Conservation (phyloP, 805 yeast genomes). For the Clavispora vitiphila region DNA sequence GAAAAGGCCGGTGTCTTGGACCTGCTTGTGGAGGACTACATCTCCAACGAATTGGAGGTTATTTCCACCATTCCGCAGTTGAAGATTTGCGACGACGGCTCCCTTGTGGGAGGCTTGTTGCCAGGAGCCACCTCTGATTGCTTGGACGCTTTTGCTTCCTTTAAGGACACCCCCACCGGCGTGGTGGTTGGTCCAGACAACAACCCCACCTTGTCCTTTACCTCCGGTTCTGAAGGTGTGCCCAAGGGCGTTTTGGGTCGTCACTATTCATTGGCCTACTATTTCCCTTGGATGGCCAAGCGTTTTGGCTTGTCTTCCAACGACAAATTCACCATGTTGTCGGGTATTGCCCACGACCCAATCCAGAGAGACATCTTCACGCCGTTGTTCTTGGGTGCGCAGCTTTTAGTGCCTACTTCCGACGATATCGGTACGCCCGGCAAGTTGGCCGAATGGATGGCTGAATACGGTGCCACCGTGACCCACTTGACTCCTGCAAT, state of each 20-base stretch:
- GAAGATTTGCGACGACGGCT: slow-evolving; percentile 72
- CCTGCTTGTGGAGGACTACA: slow-evolving; percentile 72
- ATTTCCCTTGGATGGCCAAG: slow-evolving; percentile 98
- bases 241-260: slow-evolving; percentile 99
- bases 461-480: slow-evolving; percentile 82
- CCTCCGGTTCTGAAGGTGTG: slow-evolving; percentile 96
- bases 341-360: slow-evolving; percentile 99
- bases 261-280: slow-evolving; percentile 93
- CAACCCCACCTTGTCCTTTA: slow-evolving; percentile 93
- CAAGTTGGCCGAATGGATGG: slow-evolving; percentile 96
- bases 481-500: slow-evolving; percentile 99
- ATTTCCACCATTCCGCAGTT: slow-evolving; percentile 71
- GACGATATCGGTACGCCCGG: slow-evolving; percentile 99
- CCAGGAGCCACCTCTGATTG: slow-evolving; percentile 38
- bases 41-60: slow-evolving; percentile 65
- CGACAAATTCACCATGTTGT: slow-evolving; percentile 93
- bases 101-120: slow-evolving; percentile 53
- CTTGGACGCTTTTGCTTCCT: slow-evolving; percentile 41
- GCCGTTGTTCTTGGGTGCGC: slow-evolving; percentile 94
- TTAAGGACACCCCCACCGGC: slow-evolving; percentile 64
- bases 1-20: slow-evolving; percentile 85
- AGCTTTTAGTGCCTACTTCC: slow-evolving; percentile 85
- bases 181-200: slow-evolving; percentile 96
- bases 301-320: slow-evolving; percentile 69
- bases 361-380: slow-evolving; percentile 99